Base-by-base conservation (phyloP, 805 yeast species). In the Ogataea neopini region DNA sequence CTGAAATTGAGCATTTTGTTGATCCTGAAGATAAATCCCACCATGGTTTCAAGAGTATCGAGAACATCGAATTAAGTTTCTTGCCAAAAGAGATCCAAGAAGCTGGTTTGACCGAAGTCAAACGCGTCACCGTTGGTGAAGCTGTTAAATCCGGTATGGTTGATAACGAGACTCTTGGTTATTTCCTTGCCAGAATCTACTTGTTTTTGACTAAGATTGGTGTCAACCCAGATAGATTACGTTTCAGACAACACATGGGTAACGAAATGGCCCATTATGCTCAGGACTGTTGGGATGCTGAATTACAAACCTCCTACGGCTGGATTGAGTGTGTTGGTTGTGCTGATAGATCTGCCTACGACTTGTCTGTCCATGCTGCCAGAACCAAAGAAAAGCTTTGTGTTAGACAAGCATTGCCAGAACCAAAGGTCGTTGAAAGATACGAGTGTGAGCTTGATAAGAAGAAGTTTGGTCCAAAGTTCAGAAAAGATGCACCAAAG, bases 241-340 rank as follows among this genome's bases (percentile, higher is more conserved):
- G 99, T 70, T 94, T 94, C 82, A 87, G 99, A 77, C 99, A 94
- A 76, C 99, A 94, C 73, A 84, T 94, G 96, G 78, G 84, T 60
- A 94, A 94, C 68, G 99, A 94, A 76, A 94, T 94, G 99, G 99
- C 99, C 15, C 99, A 94, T 71, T 94, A 94, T 70, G 99, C 99
- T 51, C 84, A 96, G 58, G 99, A 94, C 74, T 94, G 99, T 77
- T 94, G 99, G 99, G 99, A 94, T 74, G 97, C 96, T 56, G 99
- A 94, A 76, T 77, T 94, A 62, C 84, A 87, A 60, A 84, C 97
- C 36, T 88, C 97, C 28, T 94, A 89, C 62, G 99, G 99, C 61
- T 94, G 99, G 99, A 88, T 94, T 61, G 99, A 94, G 76, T 95
- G 99, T 83, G 97, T 94, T 67, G 99, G 99, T 59, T 94, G 98